phyloP scores from a whole-genome alignment of 805 yeast species.

The Myxozyma geophila region DNA sequence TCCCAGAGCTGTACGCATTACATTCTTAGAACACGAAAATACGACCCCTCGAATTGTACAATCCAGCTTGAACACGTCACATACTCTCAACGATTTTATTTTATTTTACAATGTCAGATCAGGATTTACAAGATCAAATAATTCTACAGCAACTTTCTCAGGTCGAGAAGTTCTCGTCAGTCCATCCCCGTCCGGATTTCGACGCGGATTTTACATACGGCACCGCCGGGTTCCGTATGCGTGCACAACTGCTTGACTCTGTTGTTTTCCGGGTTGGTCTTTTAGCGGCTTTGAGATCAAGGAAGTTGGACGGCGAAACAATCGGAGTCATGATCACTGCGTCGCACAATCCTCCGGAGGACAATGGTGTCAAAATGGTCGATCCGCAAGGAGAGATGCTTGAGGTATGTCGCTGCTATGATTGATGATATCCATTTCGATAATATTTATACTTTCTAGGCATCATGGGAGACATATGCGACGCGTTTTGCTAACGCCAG shows the following conservation, averaged over 20 bases:
- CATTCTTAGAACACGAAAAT: no score
- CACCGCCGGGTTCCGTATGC: slow-evolving; percentile 95
- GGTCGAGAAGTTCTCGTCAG: slow-evolving; percentile 25
- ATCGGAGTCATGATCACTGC: slow-evolving; percentile 91
- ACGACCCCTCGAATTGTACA: background rate
- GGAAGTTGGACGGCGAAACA: slow-evolving; percentile 64
- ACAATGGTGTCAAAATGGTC: slow-evolving; percentile 90
- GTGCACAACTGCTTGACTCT: slow-evolving; percentile 70
- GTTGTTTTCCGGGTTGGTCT: slow-evolving; percentile 85
- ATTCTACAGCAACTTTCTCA: slow-evolving; percentile 17
- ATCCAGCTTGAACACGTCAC: background rate
- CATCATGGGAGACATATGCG: slow-evolving; percentile 80
- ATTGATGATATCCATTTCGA: background rate
- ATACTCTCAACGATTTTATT: background rate
- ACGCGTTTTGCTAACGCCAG: slow-evolving; percentile 76
- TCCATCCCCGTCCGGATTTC: slow-evolving; percentile 54
- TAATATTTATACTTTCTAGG: background rate
- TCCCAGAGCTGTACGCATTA: background rate
- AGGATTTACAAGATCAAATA: slow-evolving; percentile 20
- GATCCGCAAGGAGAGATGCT: slow-evolving; percentile 62
- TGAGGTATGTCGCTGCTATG: slow-evolving; percentile 23
- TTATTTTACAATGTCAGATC: slow-evolving; percentile 11
- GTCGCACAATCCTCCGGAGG: slow-evolving; percentile 59
- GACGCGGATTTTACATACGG: slow-evolving; percentile 65
- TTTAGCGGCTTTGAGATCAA: slow-evolving; percentile 82